Base-by-base conservation (phyloP, 2,329 filamentous ascomycete species). In the Ilyonectria sp. region DNA sequence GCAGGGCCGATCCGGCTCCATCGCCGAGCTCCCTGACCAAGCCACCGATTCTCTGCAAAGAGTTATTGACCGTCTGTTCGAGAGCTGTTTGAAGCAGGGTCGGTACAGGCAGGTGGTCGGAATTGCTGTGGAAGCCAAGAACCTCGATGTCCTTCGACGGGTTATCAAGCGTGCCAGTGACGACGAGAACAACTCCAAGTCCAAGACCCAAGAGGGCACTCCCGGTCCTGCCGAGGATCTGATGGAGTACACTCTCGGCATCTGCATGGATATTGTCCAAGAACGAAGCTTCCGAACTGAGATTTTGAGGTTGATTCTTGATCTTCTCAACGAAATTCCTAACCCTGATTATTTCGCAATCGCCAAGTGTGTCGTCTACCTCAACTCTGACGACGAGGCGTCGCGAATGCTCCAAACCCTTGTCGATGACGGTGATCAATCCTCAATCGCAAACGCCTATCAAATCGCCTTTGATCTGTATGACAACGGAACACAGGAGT, bases 381-480 rank as follows among this genome's bases (percentile, higher is more conserved):
- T 99, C 19, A 93, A 97, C 79, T 93, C 97, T 73, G 92, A 98
- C 77, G 92, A 93, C 55, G 92, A 98, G 85, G 96, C 96, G 0
- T 95, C 94, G 10, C 90, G 89, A 69, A 95, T 99, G 82, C 89
- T 99, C 47, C 89, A 89, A 58, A 91, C 94, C 73, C 87, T 99
- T 23, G 91, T 98, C 10, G 87, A 92, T 68, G 93, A 93, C 71
- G 93, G 91, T 6, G 93, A 97, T 73, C 87, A 90, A 57, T 90
- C 90, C 67, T 94, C 94, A 0, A 89, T 94, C 17, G 93, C 95
- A 21, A 92, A 94, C 56, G 96, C 96, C 19, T 99, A 98, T 80
- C 96, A 99, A 80, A 97, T 99, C 64, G 96, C 95, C 1, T 99
- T 99, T 77, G 96, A 99, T 77, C 87, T 99, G 6, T 98, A 98